These are phyloP conservation scores for Xerocomus spinulosus DNA, from an alignment of 768 basidiomycete genomes.

Conservation along the genomic window DNA sequence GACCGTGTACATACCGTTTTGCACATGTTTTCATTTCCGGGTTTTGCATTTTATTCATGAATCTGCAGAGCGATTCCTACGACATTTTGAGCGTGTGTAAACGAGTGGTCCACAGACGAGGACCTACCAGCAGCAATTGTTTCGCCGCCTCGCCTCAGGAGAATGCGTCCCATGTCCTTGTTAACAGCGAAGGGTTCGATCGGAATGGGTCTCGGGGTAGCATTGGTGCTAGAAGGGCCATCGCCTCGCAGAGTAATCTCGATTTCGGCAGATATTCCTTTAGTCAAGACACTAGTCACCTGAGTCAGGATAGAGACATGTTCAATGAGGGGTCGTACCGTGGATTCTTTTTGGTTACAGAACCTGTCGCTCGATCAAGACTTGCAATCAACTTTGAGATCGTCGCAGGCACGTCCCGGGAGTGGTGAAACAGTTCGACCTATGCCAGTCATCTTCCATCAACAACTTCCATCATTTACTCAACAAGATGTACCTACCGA, in stretches of 20 bases:
- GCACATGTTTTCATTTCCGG: conserved; percentile 1
- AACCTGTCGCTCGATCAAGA: conserved; percentile 74
- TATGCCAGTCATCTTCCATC: conserved; percentile 22
- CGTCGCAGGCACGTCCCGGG: conserved; percentile 85
- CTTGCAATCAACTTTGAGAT: conserved; percentile 75
- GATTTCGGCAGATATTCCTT: conserved; percentile 79
- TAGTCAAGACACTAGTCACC: conserved; percentile 69
- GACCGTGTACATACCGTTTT: conserved; percentile 15
- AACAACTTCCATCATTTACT: background rate
- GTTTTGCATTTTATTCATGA: conserved; percentile 19
- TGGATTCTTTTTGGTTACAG: conserved; percentile 71
- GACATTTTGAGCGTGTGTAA: conserved; percentile 1
- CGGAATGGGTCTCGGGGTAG: conserved; percentile 60
- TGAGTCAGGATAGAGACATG: conserved; percentile 4
- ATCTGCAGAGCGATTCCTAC: conserved; percentile 46
- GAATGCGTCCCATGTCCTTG: conserved; percentile 94
- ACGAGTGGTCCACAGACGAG: background rate
- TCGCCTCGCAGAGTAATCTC: conserved; percentile 69
- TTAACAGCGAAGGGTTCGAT: conserved; percentile 82
- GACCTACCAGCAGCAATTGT: conserved; percentile 84
- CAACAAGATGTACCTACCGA: conserved; percentile 48
- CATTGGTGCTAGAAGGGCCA: conserved; percentile 43
- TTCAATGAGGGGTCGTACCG: conserved; percentile 42
- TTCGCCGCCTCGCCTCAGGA: conserved; percentile 86
- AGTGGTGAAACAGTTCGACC: conserved; percentile 96